Percentiles rank a stretch among this genome's conserved stretches.
Evolutionary conservation across 2,329 filamentous ascomycete genomes (phyloP).

Genomic region (Aureobasidium sp.): DNA sequence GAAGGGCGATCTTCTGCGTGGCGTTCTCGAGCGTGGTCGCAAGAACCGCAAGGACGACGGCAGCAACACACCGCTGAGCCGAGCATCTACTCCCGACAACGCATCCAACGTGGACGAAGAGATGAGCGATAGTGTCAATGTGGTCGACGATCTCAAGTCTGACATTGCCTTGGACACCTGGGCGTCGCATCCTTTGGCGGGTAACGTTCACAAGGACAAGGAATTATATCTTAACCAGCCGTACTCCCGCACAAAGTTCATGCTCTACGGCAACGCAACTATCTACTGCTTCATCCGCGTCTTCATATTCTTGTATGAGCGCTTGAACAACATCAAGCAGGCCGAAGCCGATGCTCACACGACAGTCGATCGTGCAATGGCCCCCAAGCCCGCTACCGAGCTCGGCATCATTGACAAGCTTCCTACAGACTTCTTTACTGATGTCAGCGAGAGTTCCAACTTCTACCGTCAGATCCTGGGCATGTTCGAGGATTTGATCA

Average conservation of each 20-base stretch:
- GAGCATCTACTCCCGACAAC: conserved; percentile 81
- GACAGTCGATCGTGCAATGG: conserved; percentile 65
- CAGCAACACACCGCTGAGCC: conserved; percentile 69
- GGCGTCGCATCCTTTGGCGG: conserved; percentile 51
- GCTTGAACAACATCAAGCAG: conserved; percentile 76
- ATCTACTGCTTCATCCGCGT: conserved; percentile 94
- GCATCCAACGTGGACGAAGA: conserved; percentile 74
- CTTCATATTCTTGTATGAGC: conserved; percentile 83
- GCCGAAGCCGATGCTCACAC: conserved; percentile 65
- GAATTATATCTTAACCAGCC: conserved; percentile 68
- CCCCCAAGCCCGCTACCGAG: conserved; percentile 72
- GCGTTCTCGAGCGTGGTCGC: conserved; percentile 71
- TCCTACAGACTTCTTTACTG: conserved; percentile 65
- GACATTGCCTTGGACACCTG: conserved; percentile 55
- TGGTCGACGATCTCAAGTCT: conserved; percentile 18
- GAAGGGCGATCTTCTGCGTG: conserved; percentile 72
- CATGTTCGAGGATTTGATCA: conserved; percentile 80
- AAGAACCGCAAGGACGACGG: conserved; percentile 67
- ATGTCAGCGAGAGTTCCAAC: conserved; percentile 56
- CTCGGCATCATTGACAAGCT: conserved; percentile 78
- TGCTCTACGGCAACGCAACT: conserved; percentile 84
- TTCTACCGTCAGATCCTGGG: conserved; percentile 82
- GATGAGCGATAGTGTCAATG: conserved; percentile 42
- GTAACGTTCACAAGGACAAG: conserved; percentile 54
- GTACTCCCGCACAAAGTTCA: conserved; percentile 74